Conservation (phyloP, 441 rosid species). For the Eruca vesicaria region DNA sequence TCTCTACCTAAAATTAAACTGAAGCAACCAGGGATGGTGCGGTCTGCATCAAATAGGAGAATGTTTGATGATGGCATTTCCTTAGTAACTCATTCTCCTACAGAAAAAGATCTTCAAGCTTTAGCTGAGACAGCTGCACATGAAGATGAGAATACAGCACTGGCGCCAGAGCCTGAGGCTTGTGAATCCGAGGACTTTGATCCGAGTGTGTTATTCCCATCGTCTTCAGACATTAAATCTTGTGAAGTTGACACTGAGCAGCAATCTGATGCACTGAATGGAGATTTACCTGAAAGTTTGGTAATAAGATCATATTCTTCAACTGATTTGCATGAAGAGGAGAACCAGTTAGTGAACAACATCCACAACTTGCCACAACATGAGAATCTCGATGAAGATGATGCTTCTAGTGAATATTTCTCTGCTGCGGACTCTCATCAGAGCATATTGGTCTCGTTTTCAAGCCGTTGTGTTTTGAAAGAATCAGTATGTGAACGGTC, state of each 20-base stretch:
- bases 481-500: slow-evolving; percentile 88
- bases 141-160: slow-evolving; percentile 40
- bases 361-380: slow-evolving; percentile 38
- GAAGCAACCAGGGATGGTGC: slow-evolving; percentile 39
- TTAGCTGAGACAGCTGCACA: slow-evolving; percentile 31
- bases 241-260: slow-evolving; percentile 35
- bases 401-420: slow-evolving; percentile 59
- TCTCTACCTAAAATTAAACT: slow-evolving; percentile 63
- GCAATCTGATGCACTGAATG: slow-evolving; percentile 37
- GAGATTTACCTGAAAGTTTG: slow-evolving; percentile 32
- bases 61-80: slow-evolving; percentile 44
- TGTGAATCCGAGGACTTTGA: slow-evolving; percentile 45
- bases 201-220: slow-evolving; percentile 35
- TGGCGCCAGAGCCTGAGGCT: slow-evolving; percentile 38
- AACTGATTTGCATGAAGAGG: slow-evolving; percentile 43
- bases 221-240: slow-evolving; percentile 33
- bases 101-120: slow-evolving; percentile 29
- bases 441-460: slow-evolving; percentile 88
- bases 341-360: slow-evolving; percentile 38
- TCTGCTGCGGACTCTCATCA: slow-evolving; percentile 79
- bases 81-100: slow-evolving; percentile 37
- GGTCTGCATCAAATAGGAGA: slow-evolving; percentile 50
- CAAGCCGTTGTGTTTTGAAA: slow-evolving; percentile 79
- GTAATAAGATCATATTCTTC: slow-evolving; percentile 35
- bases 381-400: slow-evolving; percentile 51